A percentile compares a stretch with the other conserved stretches of the same genome.
phyloP scores from a whole-genome alignment of 2,329 filamentous ascomycete genomes.

The Colletotrichum plurivorum region DNA sequence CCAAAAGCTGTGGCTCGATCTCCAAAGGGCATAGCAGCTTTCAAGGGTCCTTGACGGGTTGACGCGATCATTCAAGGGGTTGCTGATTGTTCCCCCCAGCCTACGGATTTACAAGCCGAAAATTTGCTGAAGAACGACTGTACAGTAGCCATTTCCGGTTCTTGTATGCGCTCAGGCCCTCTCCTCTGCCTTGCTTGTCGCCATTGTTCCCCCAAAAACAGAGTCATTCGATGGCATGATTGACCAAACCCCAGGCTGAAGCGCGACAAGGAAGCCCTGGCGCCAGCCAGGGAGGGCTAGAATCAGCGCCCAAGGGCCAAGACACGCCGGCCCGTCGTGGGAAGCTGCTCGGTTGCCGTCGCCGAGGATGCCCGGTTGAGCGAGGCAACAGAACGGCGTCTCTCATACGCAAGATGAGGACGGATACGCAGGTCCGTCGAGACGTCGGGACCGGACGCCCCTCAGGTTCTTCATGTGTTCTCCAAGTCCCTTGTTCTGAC shows the following conservation, averaged over 20 bases:
- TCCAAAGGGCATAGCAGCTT: not conserved
- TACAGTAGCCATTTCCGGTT: conserved; percentile 4
- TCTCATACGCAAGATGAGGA: no score
- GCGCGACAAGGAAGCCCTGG: conserved; percentile 4
- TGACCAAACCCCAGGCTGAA: conserved; percentile 6
- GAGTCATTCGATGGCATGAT: conserved; percentile 24
- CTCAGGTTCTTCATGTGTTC: not conserved
- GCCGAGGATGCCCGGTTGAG: conserved; percentile 12
- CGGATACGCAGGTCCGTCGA: not conserved
- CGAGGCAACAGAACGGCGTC: not conserved
- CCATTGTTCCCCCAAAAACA: not conserved
- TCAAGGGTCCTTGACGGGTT: not conserved
- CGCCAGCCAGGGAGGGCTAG: not conserved
- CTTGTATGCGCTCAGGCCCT: conserved; percentile 16
- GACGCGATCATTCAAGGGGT: not conserved
- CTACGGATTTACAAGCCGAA: not conserved
- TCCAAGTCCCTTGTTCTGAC: not conserved
- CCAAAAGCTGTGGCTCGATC: conserved; percentile 4
- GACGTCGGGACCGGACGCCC: not conserved
- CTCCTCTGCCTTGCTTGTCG: no score
- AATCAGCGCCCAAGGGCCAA: not conserved
- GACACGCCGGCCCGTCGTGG: not conserved
- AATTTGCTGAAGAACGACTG: conserved; percentile 7
- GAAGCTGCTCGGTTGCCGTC: not conserved
- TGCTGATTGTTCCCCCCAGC: no score